These are phyloP conservation scores for Thielaviopsis musarum DNA, from an alignment of 2,329 filamentous ascomycete species.

Conservation along the genomic window DNA sequence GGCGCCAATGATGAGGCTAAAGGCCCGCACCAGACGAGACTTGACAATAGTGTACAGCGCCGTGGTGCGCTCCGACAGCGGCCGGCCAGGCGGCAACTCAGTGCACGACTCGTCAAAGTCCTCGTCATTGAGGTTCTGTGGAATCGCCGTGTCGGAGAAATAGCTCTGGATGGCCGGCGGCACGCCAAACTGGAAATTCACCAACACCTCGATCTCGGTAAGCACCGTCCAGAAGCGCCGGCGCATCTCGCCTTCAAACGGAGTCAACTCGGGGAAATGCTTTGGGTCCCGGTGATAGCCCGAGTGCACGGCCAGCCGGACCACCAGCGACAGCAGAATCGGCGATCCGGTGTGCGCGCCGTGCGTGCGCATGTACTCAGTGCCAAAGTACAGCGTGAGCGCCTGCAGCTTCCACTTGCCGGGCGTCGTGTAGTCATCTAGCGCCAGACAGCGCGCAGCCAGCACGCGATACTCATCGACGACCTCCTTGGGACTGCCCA, in stretches of 20 bases:
- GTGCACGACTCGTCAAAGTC: slow-evolving; percentile 33
- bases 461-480: slow-evolving; percentile 16
- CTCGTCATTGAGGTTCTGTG: slow-evolving; percentile 30
- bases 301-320: slow-evolving; percentile 33
- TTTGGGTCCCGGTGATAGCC: slow-evolving; percentile 41
- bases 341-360: slow-evolving; percentile 17
- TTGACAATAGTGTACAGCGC: slow-evolving; percentile 24
- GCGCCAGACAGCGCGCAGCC: slow-evolving; percentile 17
- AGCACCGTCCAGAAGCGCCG: slow-evolving; percentile 39
- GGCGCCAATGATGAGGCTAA: slow-evolving; percentile 15
- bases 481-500: slow-evolving; percentile 14
- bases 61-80: slow-evolving; percentile 26
- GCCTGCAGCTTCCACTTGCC: slow-evolving; percentile 16
- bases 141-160: slow-evolving; percentile 28
- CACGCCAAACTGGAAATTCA: slow-evolving; percentile 36
- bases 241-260: slow-evolving; percentile 34
- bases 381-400: slow-evolving; percentile 17
- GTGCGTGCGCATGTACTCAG: slow-evolving; percentile 16
- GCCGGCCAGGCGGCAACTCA: slow-evolving; percentile 26
- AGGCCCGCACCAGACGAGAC: slow-evolving; percentile 15
- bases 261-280: slow-evolving; percentile 29
- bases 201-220: slow-evolving; percentile 35
- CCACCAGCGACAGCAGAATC: slow-evolving; percentile 16
- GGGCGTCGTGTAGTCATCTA: slow-evolving; percentile 19
- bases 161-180: slow-evolving; percentile 31